Evolutionary conservation across 345 rosid genomes (phyloP).

Genomic region (Lepidium didymum): DNA sequence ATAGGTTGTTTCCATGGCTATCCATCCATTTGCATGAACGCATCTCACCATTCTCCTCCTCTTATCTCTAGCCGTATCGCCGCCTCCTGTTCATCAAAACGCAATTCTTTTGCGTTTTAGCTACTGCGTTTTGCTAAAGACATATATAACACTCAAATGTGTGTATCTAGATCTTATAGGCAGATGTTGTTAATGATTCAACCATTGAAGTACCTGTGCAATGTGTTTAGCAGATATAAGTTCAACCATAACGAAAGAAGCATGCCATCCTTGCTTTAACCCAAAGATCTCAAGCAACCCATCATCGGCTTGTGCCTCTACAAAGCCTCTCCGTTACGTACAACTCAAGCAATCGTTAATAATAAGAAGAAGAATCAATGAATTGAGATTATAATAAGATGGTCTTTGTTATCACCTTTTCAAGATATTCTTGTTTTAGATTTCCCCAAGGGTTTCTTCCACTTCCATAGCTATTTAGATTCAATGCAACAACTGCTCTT

Average conservation of each 20-base stretch:
- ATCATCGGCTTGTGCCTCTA: constrained; percentile 90
- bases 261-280: constrained; percentile 98
- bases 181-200: too few species aligned
- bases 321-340: constrained; percentile 72
- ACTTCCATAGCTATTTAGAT: constrained; percentile 89
- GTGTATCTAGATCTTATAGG: not conserved
- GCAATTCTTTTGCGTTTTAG: not conserved
- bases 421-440: constrained; percentile 72
- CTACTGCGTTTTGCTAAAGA: not conserved
- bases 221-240: constrained; percentile 97
- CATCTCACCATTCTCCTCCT: constrained; percentile 84
- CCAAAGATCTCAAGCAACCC: constrained; percentile 95
- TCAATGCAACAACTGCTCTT: constrained; percentile 85
- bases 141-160: not conserved
- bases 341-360: not conserved
- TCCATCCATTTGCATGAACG: constrained; percentile 97
- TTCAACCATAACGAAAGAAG: constrained; percentile 97
- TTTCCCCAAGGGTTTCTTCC: constrained; percentile 97
- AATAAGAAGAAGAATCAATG: not conserved
- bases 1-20: constrained; percentile 95
- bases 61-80: constrained; percentile 81
- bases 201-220: constrained; percentile 57
- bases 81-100: constrained; percentile 46
- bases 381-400: not conserved
- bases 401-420: constrained; percentile 45